phyloP scores from a whole-genome alignment of 2,329 filamentous ascomycete species.

The Cladophialophora immunda region DNA sequence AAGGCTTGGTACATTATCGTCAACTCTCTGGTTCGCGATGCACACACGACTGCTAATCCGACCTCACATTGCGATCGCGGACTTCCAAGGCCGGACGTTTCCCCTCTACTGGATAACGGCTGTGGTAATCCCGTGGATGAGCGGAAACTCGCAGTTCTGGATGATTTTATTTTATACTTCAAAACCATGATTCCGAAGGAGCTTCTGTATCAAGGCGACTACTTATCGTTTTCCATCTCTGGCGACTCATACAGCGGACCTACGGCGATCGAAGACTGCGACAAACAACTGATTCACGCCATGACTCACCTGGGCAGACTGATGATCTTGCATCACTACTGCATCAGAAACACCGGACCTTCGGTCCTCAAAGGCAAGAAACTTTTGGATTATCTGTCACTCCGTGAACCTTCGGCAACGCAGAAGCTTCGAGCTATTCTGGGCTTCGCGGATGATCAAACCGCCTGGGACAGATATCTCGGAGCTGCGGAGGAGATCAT shows the following conservation, averaged over 20 bases:
- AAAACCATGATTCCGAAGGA: conserved; percentile 10
- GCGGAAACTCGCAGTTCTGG: conserved; percentile 12
- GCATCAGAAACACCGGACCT: background rate
- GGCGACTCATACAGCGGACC: background rate
- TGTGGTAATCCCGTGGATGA: background rate
- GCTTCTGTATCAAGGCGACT: conserved; percentile 13
- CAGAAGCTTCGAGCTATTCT: conserved; percentile 14
- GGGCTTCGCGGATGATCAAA: conserved; percentile 9
- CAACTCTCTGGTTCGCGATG: conserved; percentile 18
- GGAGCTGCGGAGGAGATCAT: conserved; percentile 14
- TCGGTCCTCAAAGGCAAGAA: background rate
- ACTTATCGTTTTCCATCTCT: conserved; percentile 13
- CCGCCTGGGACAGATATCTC: conserved; percentile 14
- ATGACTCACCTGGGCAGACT: conserved; percentile 14
- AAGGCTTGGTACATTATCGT: conserved; percentile 18
- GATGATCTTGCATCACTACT: conserved; percentile 9
- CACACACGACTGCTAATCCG: conserved; percentile 7
- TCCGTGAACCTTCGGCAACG: background rate
- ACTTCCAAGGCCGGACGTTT: background rate
- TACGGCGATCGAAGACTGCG: background rate
- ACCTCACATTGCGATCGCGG: conserved; percentile 9
- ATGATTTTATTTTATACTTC: conserved; percentile 7
- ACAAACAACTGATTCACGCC: conserved; percentile 12
- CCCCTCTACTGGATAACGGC: background rate
- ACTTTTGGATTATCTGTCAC: background rate